Base-by-base conservation (phyloP, 768 basidiomycete species). In the Psilocybe azurescens region DNA sequence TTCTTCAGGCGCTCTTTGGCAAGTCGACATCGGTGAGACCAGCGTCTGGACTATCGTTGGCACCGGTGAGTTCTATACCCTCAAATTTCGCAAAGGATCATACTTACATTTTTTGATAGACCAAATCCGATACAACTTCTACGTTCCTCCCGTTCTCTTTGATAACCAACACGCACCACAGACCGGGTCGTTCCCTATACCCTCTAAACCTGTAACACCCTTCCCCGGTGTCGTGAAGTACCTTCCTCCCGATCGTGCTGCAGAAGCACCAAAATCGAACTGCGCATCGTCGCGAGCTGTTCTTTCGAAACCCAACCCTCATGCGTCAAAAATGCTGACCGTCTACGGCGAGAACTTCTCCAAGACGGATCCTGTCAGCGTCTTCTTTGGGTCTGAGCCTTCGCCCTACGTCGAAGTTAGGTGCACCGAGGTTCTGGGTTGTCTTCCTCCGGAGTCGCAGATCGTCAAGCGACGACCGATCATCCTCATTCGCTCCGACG, bases 11-110 rank as follows among this genome's bases (percentile, higher is more conserved):
- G 89, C 90, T 9, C 81, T 92, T 24, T 94, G 91, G 93, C 89
- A 89, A 71, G 89, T 95, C 58, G 94, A 95, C 73, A 94, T 94
- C 60, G 94, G 94, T 63, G 94, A 95, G 79, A 94, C 93, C 32
- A 94, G 93, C 72, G 91, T 95, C 24, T 96, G 94, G 94, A 95
- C 94, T 3, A 93, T 95, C 66, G 93, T 95, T 63, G 93, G 94
- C 67, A 94, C 92, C 64, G 93, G 93, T 94, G 74, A 75, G 82
- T 70, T 20, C 64, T 64, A 30, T 61, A 62, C 51, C 56, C 18
- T 4, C 46, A 36, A 49, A 52, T 39, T 58, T 53, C 24, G 46
- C 38, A 50, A 53, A 52, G 38, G 57, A 60, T 48, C 62, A 49
- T 72, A 38, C 72, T 65, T 58, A 60, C 61, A 58, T 56, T 48